A percentile compares a stretch with the other conserved stretches of the same genome.
phyloP scores from a whole-genome alignment of 2,329 filamentous ascomycete species.

The Ophiostoma populinum region DNA sequence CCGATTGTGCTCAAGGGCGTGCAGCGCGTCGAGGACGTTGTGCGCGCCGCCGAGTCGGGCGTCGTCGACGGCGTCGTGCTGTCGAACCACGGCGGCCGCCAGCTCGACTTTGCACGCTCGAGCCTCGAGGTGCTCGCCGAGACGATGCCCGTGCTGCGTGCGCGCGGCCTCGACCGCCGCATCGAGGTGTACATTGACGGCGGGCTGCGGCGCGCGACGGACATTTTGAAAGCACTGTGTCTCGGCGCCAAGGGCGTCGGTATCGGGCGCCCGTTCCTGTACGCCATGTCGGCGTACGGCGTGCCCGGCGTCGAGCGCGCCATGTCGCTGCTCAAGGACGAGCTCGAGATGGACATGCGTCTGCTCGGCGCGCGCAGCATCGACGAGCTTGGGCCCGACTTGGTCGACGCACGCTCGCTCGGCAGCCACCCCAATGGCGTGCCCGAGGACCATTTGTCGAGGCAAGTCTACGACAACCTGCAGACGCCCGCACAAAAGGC shows the following conservation, averaged over 20 bases:
- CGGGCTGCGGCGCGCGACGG: slow-evolving; percentile 74
- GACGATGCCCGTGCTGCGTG: slow-evolving; percentile 72
- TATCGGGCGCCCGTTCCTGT: slow-evolving; percentile 87
- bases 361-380: slow-evolving; percentile 66
- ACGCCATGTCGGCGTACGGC: slow-evolving; percentile 89
- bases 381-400: slow-evolving; percentile 59
- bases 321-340: slow-evolving; percentile 83
- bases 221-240: slow-evolving; percentile 90
- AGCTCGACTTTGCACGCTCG: slow-evolving; percentile 81
- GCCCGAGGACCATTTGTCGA: slow-evolving; percentile 30
- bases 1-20: slow-evolving; percentile 94
- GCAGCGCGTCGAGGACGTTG: slow-evolving; percentile 86
- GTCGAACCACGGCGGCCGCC: slow-evolving; percentile 88
- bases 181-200: slow-evolving; percentile 88
- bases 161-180: slow-evolving; percentile 53
- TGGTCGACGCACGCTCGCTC: slow-evolving; percentile 65
- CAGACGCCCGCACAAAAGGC: slow-evolving; percentile 33
- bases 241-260: slow-evolving; percentile 84
- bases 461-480: slow-evolving; percentile 35
- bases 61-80: slow-evolving; percentile 72
- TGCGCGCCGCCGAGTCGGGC: slow-evolving; percentile 65
- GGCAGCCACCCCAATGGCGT: slow-evolving; percentile 31
- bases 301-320: slow-evolving; percentile 74
- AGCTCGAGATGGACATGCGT: slow-evolving; percentile 99
- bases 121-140: slow-evolving; percentile 83